Conservation (phyloP, 1,284 basidiomycete genomes). For the Microbotryum intermedium region DNA sequence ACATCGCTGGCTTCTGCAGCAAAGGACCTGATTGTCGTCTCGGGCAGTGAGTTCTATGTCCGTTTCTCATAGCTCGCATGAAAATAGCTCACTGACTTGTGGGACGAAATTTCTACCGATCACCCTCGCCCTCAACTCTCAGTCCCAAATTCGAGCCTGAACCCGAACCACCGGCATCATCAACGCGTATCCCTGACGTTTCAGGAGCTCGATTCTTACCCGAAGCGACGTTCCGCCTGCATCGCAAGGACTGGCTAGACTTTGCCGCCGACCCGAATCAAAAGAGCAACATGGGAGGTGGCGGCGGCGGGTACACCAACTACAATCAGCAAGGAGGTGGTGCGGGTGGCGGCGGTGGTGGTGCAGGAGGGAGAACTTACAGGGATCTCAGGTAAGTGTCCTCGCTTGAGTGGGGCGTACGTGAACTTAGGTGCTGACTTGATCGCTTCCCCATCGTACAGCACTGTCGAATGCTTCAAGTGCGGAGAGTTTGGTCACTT, state of each 20-base stretch:
- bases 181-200: conserved; percentile 30
- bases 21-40: conserved; percentile 77
- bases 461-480: conserved; percentile 41
- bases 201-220: conserved; percentile 30
- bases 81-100: neutral
- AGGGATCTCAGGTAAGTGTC: conserved; percentile 12
- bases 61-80: neutral
- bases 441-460: neutral
- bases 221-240: conserved; percentile 29
- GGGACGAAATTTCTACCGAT: too few relatives aligned
- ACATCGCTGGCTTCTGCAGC: conserved; percentile 93
- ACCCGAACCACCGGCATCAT: conserved; percentile 22
- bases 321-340: neutral
- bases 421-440: neutral
- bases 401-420: neutral
- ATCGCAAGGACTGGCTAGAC: conserved; percentile 28
- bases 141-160: conserved; percentile 30
- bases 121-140: neutral
- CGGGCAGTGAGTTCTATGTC: conserved; percentile 65
- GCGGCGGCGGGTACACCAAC: neutral
- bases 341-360: neutral
- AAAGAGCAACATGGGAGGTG: conserved; percentile 4
- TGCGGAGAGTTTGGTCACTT: conserved; percentile 87
- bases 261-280: conserved; percentile 24
- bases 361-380: neutral